phyloP scores from a whole-genome alignment of 2,329 filamentous ascomycete species.

The Paraphoma sp. region DNA sequence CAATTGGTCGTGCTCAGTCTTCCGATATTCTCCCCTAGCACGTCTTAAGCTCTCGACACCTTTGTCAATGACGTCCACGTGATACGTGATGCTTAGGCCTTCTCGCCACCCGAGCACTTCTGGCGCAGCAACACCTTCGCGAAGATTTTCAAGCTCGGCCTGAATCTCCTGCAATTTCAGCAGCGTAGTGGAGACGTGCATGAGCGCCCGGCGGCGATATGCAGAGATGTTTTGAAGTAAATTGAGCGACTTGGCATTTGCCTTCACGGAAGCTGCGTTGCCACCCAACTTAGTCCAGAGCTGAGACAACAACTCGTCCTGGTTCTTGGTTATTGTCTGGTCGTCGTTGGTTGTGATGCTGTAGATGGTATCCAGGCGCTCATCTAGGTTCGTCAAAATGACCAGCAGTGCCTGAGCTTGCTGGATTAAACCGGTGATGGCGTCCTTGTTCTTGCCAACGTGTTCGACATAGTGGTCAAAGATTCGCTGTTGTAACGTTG shows the following conservation, averaged over 20 bases:
- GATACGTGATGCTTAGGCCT: conserved; percentile 71
- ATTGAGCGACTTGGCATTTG: conserved; percentile 67
- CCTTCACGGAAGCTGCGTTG: conserved; percentile 66
- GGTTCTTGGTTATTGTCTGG: conserved; percentile 62
- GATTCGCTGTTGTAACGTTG: conserved; percentile 57
- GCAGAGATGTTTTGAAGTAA: conserved; percentile 70
- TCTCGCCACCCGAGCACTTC: conserved; percentile 62
- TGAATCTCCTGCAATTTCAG: conserved; percentile 77
- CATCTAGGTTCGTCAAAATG: conserved; percentile 72
- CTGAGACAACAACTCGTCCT: conserved; percentile 70
- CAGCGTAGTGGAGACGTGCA: conserved; percentile 72
- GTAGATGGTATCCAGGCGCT: conserved; percentile 72
- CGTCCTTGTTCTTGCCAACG: conserved; percentile 71
- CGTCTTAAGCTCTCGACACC: conserved; percentile 75
- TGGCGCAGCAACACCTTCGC: conserved; percentile 73
- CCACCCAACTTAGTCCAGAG: conserved; percentile 79
- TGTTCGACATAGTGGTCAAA: conserved; percentile 79
- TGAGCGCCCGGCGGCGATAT: conserved; percentile 70
- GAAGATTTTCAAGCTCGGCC: conserved; percentile 72
- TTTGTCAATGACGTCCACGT: conserved; percentile 76
- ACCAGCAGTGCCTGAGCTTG: conserved; percentile 73
- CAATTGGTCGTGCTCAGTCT: conserved; percentile 62
- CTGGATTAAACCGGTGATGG: conserved; percentile 70
- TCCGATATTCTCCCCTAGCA: conserved; percentile 65
- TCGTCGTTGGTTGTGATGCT: conserved; percentile 71